Evolutionary conservation across 352 stramenopile species (phyloP).

Genomic region (Thalassiosira livingstoniorum): DNA sequence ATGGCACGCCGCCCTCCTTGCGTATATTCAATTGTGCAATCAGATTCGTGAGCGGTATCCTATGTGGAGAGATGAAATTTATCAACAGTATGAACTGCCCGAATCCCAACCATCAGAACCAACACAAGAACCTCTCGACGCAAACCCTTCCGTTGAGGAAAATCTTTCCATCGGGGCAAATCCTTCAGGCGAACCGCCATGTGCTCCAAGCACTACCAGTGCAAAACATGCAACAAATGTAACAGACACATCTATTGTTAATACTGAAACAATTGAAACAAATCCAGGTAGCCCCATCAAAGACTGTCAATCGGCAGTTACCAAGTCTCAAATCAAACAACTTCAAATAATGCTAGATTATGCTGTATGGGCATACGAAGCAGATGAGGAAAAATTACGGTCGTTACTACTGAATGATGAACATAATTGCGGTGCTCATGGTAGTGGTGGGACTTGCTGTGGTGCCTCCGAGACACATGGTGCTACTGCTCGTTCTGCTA

Average conservation of each 20-base stretch:
- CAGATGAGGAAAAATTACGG: slow-evolving; percentile 43
- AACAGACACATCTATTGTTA: no score
- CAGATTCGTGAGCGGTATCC: slow-evolving; percentile 66
- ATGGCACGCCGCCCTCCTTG: slow-evolving; percentile 69
- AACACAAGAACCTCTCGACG: slow-evolving; percentile 6
- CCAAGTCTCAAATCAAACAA: slow-evolving; percentile 45
- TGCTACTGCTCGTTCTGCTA: no score
- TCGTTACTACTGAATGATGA: slow-evolving; percentile 24
- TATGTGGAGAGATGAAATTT: slow-evolving; percentile 59
- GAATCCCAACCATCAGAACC: neutral
- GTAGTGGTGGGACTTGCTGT: no score
- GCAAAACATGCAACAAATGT: no score
- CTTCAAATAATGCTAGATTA: slow-evolving; percentile 47
- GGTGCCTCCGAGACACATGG: no score
- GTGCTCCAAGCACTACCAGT: no score
- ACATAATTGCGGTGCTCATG: no score
- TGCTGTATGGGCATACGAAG: slow-evolving; percentile 51
- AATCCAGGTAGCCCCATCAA: neutral
- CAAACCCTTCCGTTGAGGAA: no score
- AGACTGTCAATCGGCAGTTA: slow-evolving; percentile 24
- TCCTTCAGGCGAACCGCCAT: no score
- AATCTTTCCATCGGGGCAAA: no score
- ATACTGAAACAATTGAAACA: neutral
- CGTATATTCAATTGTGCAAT: slow-evolving; percentile 68
- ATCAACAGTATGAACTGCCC: slow-evolving; percentile 17